Conservation (phyloP, 2,329 filamentous ascomycete genomes). For the Rugonectria rugulosa region DNA sequence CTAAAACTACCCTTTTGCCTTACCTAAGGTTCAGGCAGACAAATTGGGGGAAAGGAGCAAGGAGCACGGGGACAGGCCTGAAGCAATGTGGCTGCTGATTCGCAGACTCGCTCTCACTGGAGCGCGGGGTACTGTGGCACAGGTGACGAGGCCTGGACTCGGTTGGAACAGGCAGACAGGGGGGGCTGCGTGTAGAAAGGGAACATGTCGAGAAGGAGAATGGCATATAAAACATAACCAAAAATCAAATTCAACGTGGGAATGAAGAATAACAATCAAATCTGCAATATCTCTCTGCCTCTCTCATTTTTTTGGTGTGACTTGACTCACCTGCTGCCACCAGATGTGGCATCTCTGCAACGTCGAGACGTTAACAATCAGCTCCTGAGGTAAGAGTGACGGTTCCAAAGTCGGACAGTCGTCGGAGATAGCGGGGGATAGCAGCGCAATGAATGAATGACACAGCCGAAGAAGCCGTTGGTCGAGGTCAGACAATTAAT, state of each 20-base stretch:
- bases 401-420: not conserved
- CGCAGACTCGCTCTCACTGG: slow-evolving; percentile 25
- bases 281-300: no score
- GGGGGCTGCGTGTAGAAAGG: no score
- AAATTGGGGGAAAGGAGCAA: slow-evolving; percentile 2
- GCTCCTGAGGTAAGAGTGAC: no score
- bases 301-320: not conserved
- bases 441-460: not conserved
- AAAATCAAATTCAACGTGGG: no score
- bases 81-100: slow-evolving; percentile 28
- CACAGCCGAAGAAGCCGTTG: not conserved
- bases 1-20: no score
- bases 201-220: not conserved
- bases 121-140: slow-evolving; percentile 31
- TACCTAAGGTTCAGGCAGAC: slow-evolving; percentile 23
- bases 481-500: not conserved
- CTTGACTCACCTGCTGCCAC: slow-evolving; percentile 11
- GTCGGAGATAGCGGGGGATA: not conserved
- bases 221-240: not conserved
- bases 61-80: slow-evolving; percentile 12
- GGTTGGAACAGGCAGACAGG: not conserved
- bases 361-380: not conserved
- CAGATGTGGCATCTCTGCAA: slow-evolving; percentile 8
- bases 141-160: not conserved
- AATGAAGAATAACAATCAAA: no score